Base-by-base conservation (phyloP, 371 early-diverging fungal species). In the Mortierella sp. region DNA sequence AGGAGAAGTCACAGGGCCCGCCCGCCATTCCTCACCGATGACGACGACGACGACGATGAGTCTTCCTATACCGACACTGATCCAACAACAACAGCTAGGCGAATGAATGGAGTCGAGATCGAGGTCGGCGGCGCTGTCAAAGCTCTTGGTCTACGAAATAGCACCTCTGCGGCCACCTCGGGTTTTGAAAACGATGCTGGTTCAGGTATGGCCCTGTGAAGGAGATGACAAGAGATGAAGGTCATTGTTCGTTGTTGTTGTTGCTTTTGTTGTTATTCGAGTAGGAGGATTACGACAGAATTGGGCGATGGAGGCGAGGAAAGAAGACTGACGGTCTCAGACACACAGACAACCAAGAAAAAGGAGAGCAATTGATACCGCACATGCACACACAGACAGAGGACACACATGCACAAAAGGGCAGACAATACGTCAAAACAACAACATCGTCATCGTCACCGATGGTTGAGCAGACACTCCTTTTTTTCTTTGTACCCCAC, bases 141-240 rank as follows among this genome's bases (percentile, higher is more conserved):
- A 18, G 72, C 65, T 29, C 63, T 44, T 63, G 72, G 74, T 29
- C 65, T 68, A 32, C 72, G 29, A 18, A 49, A 16, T 49, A 49
- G 4, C 6, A 35, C 41, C 41, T 72, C 41, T 49, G 75, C 71
- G 75, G 74, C 49, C 48, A 51, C 51, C 71, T 71, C 74, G 21
- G 74, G 63, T 32, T 75, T 65, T 55, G 79, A 75, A 51, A 79
- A 80, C 41, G 80, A 83, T 77, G 73, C 74, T 70, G 71, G 72
- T 65, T 83, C 84, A 83, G 84, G 84, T 83, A 83, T 77, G 80
- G 12, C 43, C 2, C 48, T 16, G 38, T 65, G 43, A 11, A 16
- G 3, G 4, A 21, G 70, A 70, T 14, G n/a, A 24, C 29, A 44
- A 65, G 24, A 35, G 35, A 65, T 65, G 68, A 63, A 35, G 63